Conservation (phyloP, 2,329 filamentous ascomycete genomes). For the Monosporascus sp. region DNA sequence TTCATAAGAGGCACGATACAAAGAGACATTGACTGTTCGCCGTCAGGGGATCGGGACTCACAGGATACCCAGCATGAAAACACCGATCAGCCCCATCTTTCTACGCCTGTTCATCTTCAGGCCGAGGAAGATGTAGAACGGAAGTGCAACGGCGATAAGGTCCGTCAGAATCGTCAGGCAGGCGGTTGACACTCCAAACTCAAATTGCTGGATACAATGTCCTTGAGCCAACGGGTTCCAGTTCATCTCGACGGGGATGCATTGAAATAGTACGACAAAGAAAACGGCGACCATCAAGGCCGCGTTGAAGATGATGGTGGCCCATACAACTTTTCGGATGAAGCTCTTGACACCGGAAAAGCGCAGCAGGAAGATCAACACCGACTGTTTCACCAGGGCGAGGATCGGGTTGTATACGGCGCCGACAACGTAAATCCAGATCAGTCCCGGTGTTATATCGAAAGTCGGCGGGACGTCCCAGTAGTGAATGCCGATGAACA, state of each 20-base stretch:
- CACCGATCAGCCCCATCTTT: slow-evolving; percentile 31
- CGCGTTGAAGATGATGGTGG: slow-evolving; percentile 27
- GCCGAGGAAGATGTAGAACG: slow-evolving; percentile 34
- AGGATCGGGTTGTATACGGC: slow-evolving; percentile 40
- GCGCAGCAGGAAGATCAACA: slow-evolving; percentile 37
- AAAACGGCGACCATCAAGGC: slow-evolving; percentile 30
- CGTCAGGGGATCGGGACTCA: slow-evolving; percentile 1
- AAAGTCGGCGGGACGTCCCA: slow-evolving; percentile 11
- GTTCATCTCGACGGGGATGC: slow-evolving; percentile 26
- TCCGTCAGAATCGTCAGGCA: slow-evolving; percentile 35
- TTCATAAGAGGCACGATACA: not conserved
- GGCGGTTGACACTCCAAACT: slow-evolving; percentile 10
- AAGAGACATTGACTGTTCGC: not conserved
- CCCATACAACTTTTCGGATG: slow-evolving; percentile 24
- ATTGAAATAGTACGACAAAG: slow-evolving; percentile 33
- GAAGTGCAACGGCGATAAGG: slow-evolving; percentile 31
- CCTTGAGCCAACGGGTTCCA: slow-evolving; percentile 26
- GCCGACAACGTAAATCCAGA: slow-evolving; percentile 32
- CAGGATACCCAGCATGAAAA: slow-evolving; percentile 31
- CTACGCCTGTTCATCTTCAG: slow-evolving; percentile 31
- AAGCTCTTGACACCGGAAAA: slow-evolving; percentile 29
- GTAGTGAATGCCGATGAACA: slow-evolving; percentile 13
- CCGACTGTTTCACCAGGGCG: slow-evolving; percentile 37
- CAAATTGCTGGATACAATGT: slow-evolving; percentile 22
- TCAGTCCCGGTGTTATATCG: slow-evolving; percentile 14